These are phyloP conservation scores for Plectosphaerella plurivora DNA, from an alignment of 2,329 filamentous ascomycete species.

Conservation along the genomic window DNA sequence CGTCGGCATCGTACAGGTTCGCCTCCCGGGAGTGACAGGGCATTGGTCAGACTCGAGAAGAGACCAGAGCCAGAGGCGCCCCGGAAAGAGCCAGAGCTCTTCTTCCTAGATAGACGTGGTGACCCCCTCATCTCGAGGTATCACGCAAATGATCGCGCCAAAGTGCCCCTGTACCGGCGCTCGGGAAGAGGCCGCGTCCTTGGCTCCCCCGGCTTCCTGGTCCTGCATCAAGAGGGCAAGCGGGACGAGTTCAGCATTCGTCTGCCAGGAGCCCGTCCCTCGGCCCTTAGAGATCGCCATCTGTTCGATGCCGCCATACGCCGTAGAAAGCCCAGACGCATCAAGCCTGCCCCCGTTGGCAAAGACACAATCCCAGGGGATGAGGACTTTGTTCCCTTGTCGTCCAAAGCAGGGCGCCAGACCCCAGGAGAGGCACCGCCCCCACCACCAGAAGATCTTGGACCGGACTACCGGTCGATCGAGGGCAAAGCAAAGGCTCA, in stretches of 20 bases:
- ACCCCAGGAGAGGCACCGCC: conserved; percentile 37
- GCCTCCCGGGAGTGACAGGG: background rate
- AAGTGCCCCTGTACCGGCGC: conserved; percentile 67
- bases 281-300: conserved; percentile 40
- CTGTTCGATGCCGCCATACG: conserved; percentile 39
- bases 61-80: conserved; percentile 6
- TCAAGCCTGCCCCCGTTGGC: conserved; percentile 32
- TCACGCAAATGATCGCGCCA: conserved; percentile 67
- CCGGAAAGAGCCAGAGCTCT: conserved; percentile 34
- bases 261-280: conserved; percentile 36
- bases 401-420: conserved; percentile 7
- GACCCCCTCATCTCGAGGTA: conserved; percentile 73
- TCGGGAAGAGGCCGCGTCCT: conserved; percentile 66
- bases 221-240: conserved; percentile 62
- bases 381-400: conserved; percentile 46
- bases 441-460: conserved; percentile 34
- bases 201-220: conserved; percentile 55
- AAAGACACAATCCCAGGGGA: conserved; percentile 17
- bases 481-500: conserved; percentile 54
- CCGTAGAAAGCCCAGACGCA: conserved; percentile 29
- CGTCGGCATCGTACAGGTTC: background rate
- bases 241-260: conserved; percentile 50
- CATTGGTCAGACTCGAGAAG: background rate
- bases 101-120: conserved; percentile 67
- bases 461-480: conserved; percentile 61